These are phyloP conservation scores for Elsinoe australis DNA, from an alignment of 2,329 filamentous ascomycete genomes.

Conservation along the genomic window DNA sequence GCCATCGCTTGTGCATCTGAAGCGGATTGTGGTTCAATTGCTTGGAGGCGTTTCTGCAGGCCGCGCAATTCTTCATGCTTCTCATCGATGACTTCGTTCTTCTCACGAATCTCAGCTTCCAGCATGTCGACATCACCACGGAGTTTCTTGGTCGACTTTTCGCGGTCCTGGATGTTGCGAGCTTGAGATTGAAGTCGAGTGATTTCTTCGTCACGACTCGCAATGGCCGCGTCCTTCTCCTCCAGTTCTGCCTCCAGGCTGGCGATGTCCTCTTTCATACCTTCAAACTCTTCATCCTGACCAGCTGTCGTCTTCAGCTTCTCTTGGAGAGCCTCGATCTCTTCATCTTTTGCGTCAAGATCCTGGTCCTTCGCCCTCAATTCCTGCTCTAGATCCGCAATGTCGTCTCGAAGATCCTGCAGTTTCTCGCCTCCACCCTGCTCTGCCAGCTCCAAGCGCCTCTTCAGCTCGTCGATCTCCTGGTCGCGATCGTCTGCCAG, in stretches of 20 bases:
- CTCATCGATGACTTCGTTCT: conserved; percentile 31
- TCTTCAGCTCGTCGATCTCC: conserved; percentile 37
- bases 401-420: conserved; percentile 40
- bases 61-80: conserved; percentile 27
- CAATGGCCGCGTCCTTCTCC: conserved; percentile 38
- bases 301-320: conserved; percentile 33
- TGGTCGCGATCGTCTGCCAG: conserved; percentile 36
- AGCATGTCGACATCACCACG: conserved; percentile 30
- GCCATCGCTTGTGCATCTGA: conserved; percentile 27
- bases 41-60: conserved; percentile 30
- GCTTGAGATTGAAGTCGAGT: conserved; percentile 27
- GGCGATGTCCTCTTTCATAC: conserved; percentile 51
- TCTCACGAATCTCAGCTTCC: conserved; percentile 31
- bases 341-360: conserved; percentile 38
- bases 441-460: conserved; percentile 33
- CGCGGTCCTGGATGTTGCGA: conserved; percentile 26
- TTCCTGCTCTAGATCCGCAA: conserved; percentile 42
- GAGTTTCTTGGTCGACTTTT: conserved; percentile 33
- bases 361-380: conserved; percentile 43
- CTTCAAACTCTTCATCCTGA: conserved; percentile 46
- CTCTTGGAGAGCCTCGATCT: conserved; percentile 40
- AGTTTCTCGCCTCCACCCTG: conserved; percentile 26
- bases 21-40: conserved; percentile 24
- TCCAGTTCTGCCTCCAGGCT: conserved; percentile 45
- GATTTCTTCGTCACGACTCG: conserved; percentile 28